phyloP scores from a whole-genome alignment of 257 asterid genomes.

The Ballota nigra region DNA sequence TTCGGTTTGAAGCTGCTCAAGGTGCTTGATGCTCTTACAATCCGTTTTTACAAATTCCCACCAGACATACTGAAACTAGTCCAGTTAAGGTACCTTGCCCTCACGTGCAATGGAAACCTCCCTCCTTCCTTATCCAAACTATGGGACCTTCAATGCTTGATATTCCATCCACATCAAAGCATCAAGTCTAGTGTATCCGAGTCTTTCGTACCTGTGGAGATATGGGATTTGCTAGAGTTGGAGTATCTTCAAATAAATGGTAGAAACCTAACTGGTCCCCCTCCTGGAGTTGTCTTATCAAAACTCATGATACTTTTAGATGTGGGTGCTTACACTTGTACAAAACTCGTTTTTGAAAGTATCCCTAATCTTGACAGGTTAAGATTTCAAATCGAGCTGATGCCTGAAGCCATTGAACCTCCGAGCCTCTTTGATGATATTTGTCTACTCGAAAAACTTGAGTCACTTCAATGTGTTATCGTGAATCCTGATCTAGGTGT shows the following conservation, averaged over 20 bases:
- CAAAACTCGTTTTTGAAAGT: neutral
- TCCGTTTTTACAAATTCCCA: too few relatives aligned
- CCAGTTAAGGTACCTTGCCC: neutral
- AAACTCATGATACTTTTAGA: neutral
- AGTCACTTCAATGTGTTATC: neutral
- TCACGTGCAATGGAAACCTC: neutral
- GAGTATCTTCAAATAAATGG: neutral
- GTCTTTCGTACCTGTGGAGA: neutral
- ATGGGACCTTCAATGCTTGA: neutral
- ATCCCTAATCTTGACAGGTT: neutral
- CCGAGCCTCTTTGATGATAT: too few relatives aligned
- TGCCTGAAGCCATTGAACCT: neutral
- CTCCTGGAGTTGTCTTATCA: neutral
- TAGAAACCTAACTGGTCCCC: too few relatives aligned
- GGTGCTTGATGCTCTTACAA: too few relatives aligned
- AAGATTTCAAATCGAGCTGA: neutral
- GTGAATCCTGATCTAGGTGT: neutral
- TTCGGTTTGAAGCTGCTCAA: neutral
- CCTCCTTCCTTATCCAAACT: neutral
- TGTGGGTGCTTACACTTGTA: neutral
- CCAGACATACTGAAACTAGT: too few relatives aligned
- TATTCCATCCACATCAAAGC: neutral
- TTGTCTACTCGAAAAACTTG: neutral
- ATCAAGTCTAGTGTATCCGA: neutral
- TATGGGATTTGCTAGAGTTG: slow-evolving; percentile 1